Conservation (phyloP, 208 protist genomes). For the Trypanosoma platydactyli region DNA sequence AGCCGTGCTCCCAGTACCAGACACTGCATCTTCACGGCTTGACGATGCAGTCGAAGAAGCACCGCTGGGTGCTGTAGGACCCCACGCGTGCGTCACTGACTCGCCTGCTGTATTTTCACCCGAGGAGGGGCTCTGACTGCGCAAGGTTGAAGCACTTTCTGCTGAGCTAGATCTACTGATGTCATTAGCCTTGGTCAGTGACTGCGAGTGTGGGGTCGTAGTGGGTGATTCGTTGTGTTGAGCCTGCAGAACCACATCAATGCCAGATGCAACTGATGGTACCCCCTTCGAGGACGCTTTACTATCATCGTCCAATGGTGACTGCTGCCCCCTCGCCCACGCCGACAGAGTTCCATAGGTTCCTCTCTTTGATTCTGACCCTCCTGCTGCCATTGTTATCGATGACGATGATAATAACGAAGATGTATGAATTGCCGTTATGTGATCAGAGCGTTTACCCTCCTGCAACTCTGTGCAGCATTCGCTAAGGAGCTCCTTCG, state of each 20-base stretch:
- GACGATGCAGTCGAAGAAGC: background rate
- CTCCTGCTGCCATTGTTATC: background rate
- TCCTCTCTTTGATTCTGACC: no score
- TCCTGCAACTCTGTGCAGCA: background rate
- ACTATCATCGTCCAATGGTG: no score
- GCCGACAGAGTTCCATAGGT: no score
- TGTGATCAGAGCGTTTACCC: no score
- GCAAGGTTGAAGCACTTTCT: background rate
- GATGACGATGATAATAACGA: background rate
- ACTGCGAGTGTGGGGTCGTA: background rate
- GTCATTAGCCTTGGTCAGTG: background rate
- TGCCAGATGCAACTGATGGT: constrained; percentile 5
- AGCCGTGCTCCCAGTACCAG: background rate
- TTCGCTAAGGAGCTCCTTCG: constrained; percentile 8
- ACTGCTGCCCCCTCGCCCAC: no score
- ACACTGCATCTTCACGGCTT: background rate
- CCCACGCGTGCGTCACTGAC: background rate
- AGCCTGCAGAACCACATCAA: constrained; percentile 3
- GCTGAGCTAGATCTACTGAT: background rate
- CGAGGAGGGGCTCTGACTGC: background rate
- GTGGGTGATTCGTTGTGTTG: background rate
- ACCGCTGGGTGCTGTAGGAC: background rate
- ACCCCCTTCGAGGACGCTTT: no score
- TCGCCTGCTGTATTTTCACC: background rate
- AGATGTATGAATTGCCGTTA: no score